Evolutionary conservation across 1,284 basidiomycete species (phyloP), one percentile per base, ranked within the genome.

Genomic region (Apiotrichum gracile): DNA sequence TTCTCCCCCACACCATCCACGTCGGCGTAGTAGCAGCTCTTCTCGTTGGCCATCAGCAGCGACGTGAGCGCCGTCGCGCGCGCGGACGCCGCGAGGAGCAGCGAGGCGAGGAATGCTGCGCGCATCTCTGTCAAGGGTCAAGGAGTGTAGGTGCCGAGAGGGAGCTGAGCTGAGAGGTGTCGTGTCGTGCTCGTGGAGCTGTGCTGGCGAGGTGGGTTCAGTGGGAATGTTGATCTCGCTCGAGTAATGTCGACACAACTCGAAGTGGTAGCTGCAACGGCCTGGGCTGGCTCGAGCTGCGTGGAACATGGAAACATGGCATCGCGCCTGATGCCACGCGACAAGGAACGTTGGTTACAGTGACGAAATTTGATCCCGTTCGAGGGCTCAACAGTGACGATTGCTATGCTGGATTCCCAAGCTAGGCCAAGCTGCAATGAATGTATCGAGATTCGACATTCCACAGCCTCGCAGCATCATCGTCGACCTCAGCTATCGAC

Each of bases 21-120:
- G 71, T 93, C 91, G 8, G 91, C 90, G 68, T 91, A 97, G 77
- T 93, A 98, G 76, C 96, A 99, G 51, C 88, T 77, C 47, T 88
- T 81, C 69, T 96, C 89, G 68, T 91, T 92, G 1, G 91, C 85
- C 19, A 82, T 78, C 54, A 98, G 83, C 27, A 86, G 80, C 4
- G 92, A 91, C 2, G 94, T 97, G 44, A 99, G 77, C 0, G 96
- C 92, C 1, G 89, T 82, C 16, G 73, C 78, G 25, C 53, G 42
- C 1, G 58, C 65, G 5, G 47, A 25, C 5, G 58, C 55, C 6
- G 53, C 46, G 39, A 61, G 49, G 31, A 62, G 44, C 44, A 61
- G 39, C 38, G 52, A 47, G 29, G 27, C 49, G 43, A 58, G 25
- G 12, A 40, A 19, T 27, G 46, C 40, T n/a, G 49, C 34, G 44